Evolutionary conservation across 2,329 filamentous ascomycete genomes (phyloP), one percentile per base, ranked within the genome.

Genomic region (Fusarium algeriense): DNA sequence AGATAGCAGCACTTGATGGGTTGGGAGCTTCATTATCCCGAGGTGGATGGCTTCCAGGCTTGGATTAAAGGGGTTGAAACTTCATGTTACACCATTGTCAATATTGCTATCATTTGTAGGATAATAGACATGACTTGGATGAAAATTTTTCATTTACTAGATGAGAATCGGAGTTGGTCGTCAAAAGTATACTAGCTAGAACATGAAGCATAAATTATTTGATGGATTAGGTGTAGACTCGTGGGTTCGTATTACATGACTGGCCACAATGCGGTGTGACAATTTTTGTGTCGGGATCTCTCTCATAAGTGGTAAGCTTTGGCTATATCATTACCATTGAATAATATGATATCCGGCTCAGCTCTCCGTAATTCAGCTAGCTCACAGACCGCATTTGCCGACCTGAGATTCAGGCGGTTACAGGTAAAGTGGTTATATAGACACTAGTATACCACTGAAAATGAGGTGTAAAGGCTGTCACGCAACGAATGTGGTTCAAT

Each of bases 31-130:
- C 80, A 12, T 64, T 82, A 46, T 76, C 72, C 40, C 73, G 72
- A 23, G 75, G 72, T 19, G 78, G 79, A 9, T 83, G 81, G 81
- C 67, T 83, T 2, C 76, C 80, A 8, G 76, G 78, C 0, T 64
- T 83, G 57, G 82, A 83, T 52, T 83, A 75, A 69, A 30, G 41
- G 34, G 52, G 38, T 37, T 13, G 45, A 20, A 17, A 28, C 19
- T n/a, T 44, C 23, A 14, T 30, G n/a, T 19, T 26, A 20, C 37
- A 23, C 37, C 41, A 23, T 32, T 70, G 34, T 56, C 17, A 28
- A 53, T 56, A 58, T 26, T 65, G 26, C 43, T 37, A 48, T 30
- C 28, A 48, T 38, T 23, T 43, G 45, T 44, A 30, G 23, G 45
- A 54, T 3, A 41, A 45, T 20, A 48, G 35, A 37, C 26, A 40